Percentiles rank a stretch among this genome's conserved stretches.
Evolutionary conservation across 495 filamentous ascomycete genomes (phyloP).

Genomic region (Chaetomium cochliodes): DNA sequence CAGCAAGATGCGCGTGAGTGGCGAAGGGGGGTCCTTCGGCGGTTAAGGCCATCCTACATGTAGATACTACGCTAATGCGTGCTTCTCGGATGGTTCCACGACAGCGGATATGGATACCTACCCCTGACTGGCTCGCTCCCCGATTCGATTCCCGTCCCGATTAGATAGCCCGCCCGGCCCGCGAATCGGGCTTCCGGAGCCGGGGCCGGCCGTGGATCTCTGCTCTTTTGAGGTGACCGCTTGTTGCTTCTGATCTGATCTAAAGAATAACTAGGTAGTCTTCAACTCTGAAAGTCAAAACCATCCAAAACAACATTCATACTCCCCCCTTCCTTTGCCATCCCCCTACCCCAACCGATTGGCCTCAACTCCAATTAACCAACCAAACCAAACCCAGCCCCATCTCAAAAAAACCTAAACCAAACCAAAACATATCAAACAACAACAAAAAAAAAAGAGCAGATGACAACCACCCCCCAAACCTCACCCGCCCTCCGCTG

Average conservation of each 20-base stretch:
- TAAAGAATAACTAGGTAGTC: no score
- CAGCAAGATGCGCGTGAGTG: no score
- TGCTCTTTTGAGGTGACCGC: conserved; percentile 4
- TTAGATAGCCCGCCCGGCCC: neutral
- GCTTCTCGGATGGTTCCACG: neutral
- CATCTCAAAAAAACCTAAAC: no score
- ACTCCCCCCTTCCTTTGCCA: no score
- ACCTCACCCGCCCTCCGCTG: conserved; percentile 11
- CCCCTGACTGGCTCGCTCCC: neutral
- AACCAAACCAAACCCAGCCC: no score
- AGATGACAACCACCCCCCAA: neutral
- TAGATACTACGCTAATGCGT: no score
- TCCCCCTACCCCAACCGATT: neutral
- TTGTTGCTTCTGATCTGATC: neutral
- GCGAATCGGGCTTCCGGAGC: neutral
- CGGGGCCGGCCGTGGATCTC: conserved; percentile 6
- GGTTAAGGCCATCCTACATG: neutral
- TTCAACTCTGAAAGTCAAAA: neutral
- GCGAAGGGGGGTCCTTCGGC: neutral
- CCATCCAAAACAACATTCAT: neutral
- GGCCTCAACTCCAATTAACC: no score
- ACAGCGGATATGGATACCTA: neutral
- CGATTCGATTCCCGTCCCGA: neutral
- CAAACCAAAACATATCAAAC: neutral
- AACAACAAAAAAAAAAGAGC: neutral